Base-by-base conservation (phyloP, 305 asterid genomes). In the Ruellia speciosa region DNA sequence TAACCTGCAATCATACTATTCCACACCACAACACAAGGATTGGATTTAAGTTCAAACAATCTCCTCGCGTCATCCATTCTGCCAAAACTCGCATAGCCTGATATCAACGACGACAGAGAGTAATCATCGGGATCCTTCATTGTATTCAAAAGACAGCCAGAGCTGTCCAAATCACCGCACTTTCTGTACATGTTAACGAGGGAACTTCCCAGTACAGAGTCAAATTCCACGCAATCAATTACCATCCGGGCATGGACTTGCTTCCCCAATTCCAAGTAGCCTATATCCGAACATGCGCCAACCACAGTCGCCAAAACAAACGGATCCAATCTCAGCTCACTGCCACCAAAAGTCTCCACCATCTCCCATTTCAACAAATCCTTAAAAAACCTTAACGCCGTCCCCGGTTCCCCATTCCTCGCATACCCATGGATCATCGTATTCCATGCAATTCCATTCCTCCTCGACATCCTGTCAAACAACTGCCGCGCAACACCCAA, bases 161-260 rank as follows among this genome's bases (percentile, higher is more conserved):
- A 94, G 52, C 65, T 66, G 54, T 74, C 82, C 78, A 87, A 74
- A 73, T 85, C 89, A 24, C 84, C 75, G 68, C 95, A 72, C 56
- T 90, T 87, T 13, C 86, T 88, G 56, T 87, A 87, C 95, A 90
- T 77, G 62, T 87, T 83, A 60, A 81, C 81, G 17, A 90, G 84
- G 14, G 95, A 79, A 67, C 97, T 85, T 48, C 67, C 71, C 60
- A 90, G 60, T 59, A 85, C 83, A 0, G 82, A 75, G 76, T 90
- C 96, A 52, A 74, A 62, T 56, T 81, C 81, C 59, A 85, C 79
- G 49, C 59, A 56, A 35, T 69, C 78, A 14, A 67, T 66, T 45
- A 85, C 60, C 82, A 81, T 74, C 41, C 72, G 77, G 47, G 84
- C 75, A 67, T 90, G 97, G 58, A 90, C 79, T 78, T 87, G 97